Evolutionary conservation across 805 yeast species (phyloP).

Genomic region (Phaffomyces opuntiae): DNA sequence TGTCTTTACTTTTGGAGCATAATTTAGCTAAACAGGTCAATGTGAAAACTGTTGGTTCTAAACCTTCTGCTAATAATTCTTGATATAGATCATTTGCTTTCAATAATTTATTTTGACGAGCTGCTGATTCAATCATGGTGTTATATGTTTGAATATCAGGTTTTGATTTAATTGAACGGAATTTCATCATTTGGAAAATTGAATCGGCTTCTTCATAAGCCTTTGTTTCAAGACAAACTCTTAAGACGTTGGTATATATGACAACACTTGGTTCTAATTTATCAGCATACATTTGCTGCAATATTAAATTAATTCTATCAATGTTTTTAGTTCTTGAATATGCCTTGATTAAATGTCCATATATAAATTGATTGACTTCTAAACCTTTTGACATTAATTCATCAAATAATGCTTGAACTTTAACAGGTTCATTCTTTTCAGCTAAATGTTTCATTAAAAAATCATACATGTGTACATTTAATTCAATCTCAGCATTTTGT

Average conservation of each 20-base stretch:
- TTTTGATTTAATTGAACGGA: conserved; percentile 52
- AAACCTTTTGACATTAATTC: conserved; percentile 18
- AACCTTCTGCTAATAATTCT: conserved; percentile 45
- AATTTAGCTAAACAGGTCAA: conserved; percentile 59
- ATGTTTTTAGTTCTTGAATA: conserved; percentile 29
- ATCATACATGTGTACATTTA: conserved; percentile 27
- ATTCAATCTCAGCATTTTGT: conserved; percentile 23
- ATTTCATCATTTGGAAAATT: conserved; percentile 81
- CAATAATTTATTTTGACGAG: conserved; percentile 56
- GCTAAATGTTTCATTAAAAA: conserved; percentile 32
- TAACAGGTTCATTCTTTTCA: conserved; percentile 17
- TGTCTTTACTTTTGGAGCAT: conserved; percentile 46
- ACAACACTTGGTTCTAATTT: conserved; percentile 34
- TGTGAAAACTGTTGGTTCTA: conserved; percentile 36
- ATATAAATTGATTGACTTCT: conserved; percentile 30
- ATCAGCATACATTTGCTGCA: conserved; percentile 20
- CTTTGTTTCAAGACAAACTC: conserved; percentile 47
- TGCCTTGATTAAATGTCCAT: conserved; percentile 35
- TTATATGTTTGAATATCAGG: conserved; percentile 69
- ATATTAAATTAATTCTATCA: conserved; percentile 16
- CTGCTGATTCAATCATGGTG: conserved; percentile 61
- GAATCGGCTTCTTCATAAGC: conserved; percentile 58
- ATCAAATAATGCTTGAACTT: conserved; percentile 28
- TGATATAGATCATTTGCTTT: conserved; percentile 68
- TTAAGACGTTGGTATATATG: conserved; percentile 51